Evolutionary conservation across 2,329 filamentous ascomycete species (phyloP).

Genomic region (Trichoderma harzianum): DNA sequence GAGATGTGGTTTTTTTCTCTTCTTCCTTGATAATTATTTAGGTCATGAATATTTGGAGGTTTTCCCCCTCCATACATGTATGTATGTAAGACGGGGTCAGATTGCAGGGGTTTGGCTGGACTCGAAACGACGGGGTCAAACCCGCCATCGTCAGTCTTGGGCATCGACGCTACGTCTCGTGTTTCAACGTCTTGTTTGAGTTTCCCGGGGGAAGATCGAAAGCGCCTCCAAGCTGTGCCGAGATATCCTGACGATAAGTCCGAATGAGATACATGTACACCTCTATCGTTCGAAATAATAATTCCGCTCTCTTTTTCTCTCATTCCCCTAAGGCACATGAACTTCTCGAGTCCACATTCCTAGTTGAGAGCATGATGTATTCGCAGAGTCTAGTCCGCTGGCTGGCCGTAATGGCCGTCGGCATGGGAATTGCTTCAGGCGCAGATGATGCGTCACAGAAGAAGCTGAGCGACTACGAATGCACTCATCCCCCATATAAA

Average conservation of each 20-base stretch:
- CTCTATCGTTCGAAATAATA: neutral
- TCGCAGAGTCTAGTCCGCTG: neutral
- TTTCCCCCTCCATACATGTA: neutral
- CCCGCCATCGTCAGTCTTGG: neutral
- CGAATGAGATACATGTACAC: neutral
- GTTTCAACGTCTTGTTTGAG: slow-evolving; percentile 12
- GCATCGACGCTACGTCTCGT: slow-evolving; percentile 3
- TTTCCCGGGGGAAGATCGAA: neutral
- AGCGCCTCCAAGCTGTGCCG: neutral
- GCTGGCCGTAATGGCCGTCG: slow-evolving; percentile 2
- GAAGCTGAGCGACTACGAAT: slow-evolving; percentile 21
- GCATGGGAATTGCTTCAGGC: neutral
- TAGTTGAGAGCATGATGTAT: neutral
- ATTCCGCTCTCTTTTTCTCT: neutral
- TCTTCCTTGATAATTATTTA: neutral
- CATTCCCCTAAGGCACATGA: neutral
- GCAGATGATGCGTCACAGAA: slow-evolving; percentile 1
- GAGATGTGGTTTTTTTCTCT: neutral
- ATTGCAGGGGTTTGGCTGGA: neutral
- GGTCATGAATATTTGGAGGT: neutral
- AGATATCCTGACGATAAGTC: neutral
- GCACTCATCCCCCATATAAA: slow-evolving; percentile 37
- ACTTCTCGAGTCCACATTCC: neutral
- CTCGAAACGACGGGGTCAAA: neutral
- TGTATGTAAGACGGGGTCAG: neutral